Conservation (phyloP, 2,329 filamentous ascomycete species). For the Ceratocystis harringtonii region DNA sequence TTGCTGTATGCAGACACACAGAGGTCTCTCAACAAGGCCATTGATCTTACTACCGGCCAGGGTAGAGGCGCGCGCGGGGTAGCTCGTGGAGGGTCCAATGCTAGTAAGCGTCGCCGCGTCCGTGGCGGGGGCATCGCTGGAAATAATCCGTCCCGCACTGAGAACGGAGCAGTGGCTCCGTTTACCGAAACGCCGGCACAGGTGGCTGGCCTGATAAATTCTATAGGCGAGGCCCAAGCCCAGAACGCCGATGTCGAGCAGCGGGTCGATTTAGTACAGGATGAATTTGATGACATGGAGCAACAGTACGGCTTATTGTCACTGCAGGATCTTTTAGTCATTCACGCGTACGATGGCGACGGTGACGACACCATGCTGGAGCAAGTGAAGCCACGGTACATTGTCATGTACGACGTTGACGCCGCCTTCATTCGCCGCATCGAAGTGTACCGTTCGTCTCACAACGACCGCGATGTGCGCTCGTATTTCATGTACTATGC, state of each 20-base stretch:
- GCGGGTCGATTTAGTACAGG: slow-evolving; percentile 57
- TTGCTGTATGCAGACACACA: slow-evolving; percentile 68
- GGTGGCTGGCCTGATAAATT: background rate
- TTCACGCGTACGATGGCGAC: slow-evolving; percentile 90
- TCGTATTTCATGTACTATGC: slow-evolving; percentile 97
- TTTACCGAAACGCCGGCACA: slow-evolving; percentile 1
- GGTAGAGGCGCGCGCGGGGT: slow-evolving; percentile 38
- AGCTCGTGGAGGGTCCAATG: background rate
- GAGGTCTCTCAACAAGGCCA: slow-evolving; percentile 53
- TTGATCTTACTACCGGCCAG: slow-evolving; percentile 30
- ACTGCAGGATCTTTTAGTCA: slow-evolving; percentile 72
- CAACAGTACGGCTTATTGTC: slow-evolving; percentile 84
- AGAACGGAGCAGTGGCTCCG: slow-evolving; percentile 22
- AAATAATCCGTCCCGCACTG: slow-evolving; percentile 41
- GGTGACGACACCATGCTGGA: slow-evolving; percentile 94
- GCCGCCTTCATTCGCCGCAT: slow-evolving; percentile 85
- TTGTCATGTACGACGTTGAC: slow-evolving; percentile 98
- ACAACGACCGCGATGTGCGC: slow-evolving; percentile 72
- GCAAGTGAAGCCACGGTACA: slow-evolving; percentile 81
- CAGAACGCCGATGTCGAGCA: slow-evolving; percentile 44
- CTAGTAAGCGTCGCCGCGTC: slow-evolving; percentile 73
- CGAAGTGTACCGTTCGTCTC: slow-evolving; percentile 90
- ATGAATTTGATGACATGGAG: slow-evolving; percentile 81
- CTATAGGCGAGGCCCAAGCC: background rate
- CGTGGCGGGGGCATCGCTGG: slow-evolving; percentile 59